These are phyloP conservation scores for Aspergillus pseudoterreus DNA, from an alignment of 2,329 filamentous ascomycete genomes.

Conservation along the genomic window DNA sequence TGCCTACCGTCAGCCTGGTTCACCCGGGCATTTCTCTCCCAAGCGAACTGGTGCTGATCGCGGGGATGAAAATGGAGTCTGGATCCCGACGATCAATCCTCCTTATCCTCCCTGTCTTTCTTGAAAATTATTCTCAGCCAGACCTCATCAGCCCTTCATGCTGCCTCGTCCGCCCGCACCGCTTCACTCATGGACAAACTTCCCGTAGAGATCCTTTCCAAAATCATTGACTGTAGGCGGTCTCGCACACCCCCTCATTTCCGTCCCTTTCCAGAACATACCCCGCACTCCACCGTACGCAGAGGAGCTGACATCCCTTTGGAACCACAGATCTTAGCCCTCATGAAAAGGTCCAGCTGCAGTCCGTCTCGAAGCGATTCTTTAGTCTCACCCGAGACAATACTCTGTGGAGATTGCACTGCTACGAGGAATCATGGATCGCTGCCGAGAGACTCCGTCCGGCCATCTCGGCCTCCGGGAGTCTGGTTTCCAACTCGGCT, in stretches of 20 bases:
- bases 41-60: conserved; percentile 4
- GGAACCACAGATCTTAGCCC: conserved; percentile 58
- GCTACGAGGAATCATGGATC: conserved; percentile 69
- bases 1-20: no score
- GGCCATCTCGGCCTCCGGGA: conserved; percentile 36
- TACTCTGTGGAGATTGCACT: conserved; percentile 70
- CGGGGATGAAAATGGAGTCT: conserved; percentile 10
- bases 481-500: conserved; percentile 44
- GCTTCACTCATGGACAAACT: conserved; percentile 49
- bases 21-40: background rate
- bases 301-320: conserved; percentile 18
- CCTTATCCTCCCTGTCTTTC: background rate
- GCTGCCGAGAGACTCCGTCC: conserved; percentile 41
- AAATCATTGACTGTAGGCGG: conserved; percentile 59
- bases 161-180: conserved; percentile 10
- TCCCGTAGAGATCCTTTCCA: conserved; percentile 61
- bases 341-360: conserved; percentile 62
- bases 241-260: conserved; percentile 6
- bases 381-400: conserved; percentile 68
- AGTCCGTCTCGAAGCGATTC: conserved; percentile 65
- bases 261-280: background rate
- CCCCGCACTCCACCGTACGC: conserved; percentile 14
- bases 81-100: background rate
- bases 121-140: conserved; percentile 9
- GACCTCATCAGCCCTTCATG: conserved; percentile 23